A percentile compares a stretch with the other conserved stretches of the same genome.
Evolutionary conservation across 306 rosid species (phyloP).

Genomic region (Trichosanthes cucumerina): DNA sequence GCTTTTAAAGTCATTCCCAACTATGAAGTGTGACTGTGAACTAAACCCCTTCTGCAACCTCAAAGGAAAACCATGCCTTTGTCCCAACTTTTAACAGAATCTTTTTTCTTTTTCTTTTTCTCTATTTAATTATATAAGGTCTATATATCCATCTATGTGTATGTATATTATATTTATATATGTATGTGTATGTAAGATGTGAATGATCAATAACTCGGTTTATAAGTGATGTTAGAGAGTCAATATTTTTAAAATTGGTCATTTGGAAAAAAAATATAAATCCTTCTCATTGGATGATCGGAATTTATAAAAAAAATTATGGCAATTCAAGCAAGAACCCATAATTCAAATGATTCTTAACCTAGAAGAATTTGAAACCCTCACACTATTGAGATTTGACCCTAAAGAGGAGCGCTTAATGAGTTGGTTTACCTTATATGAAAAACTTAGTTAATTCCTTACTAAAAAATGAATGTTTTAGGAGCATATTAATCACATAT

Average conservation of each 20-base stretch:
- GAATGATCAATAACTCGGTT: not conserved
- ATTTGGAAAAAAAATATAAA: no score
- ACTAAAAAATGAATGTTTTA: not conserved
- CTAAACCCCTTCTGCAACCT: not conserved
- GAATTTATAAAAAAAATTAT: not conserved
- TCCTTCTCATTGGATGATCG: not conserved
- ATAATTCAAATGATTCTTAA: not conserved
- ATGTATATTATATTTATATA: not conserved
- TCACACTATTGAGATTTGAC: not conserved
- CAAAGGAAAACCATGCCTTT: not conserved
- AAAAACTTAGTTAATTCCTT: not conserved
- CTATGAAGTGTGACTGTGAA: not conserved
- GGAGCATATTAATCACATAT: not conserved
- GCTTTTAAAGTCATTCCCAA: not conserved
- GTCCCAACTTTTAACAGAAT: not conserved
- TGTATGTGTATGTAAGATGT: not conserved
- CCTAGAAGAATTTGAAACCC: not conserved
- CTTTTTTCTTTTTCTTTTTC: not conserved
- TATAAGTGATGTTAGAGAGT: no score
- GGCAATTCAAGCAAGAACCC: not conserved
- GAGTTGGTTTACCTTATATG: not conserved
- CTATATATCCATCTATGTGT: not conserved
- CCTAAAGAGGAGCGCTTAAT: no score
- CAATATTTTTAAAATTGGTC: no score
- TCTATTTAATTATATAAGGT: not conserved